Conservation (phyloP, 2,329 filamentous ascomycete genomes). For the Clonostachys rosea region DNA sequence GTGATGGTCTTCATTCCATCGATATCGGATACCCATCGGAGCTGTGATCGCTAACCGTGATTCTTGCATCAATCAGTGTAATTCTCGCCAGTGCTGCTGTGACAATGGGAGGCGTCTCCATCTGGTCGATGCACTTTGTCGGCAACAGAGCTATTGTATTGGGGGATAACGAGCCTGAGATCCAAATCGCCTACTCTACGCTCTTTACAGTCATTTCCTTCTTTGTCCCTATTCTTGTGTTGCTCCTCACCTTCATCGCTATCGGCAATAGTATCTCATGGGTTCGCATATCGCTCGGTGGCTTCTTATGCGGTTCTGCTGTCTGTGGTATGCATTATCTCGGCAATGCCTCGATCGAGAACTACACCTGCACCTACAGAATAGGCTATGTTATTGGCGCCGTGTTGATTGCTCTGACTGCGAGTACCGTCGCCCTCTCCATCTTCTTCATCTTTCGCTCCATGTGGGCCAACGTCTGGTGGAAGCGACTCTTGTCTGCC, state of each 20-base stretch:
- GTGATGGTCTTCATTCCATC: conserved; percentile 9
- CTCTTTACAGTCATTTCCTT: conserved; percentile 73
- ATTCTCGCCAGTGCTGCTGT: conserved; percentile 60
- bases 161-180: conserved; percentile 50
- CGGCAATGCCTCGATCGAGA: conserved; percentile 74
- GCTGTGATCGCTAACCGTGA: no score
- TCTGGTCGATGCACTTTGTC: conserved; percentile 80
- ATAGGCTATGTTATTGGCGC: conserved; percentile 60
- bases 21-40: no score
- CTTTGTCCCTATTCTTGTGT: conserved; percentile 72
- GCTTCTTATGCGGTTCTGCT: conserved; percentile 66
- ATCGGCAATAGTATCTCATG: conserved; percentile 58
- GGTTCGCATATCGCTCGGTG: conserved; percentile 56
- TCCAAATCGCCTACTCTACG: conserved; percentile 71
- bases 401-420: conserved; percentile 66
- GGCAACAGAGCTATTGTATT: conserved; percentile 76
- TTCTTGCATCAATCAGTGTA: conserved; percentile 33
- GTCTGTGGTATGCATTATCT: conserved; percentile 87
- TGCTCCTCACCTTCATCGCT: conserved; percentile 69
- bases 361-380: conserved; percentile 65
- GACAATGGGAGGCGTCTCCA: conserved; percentile 69
- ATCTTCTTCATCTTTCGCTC: conserved; percentile 76
- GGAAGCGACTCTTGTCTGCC: conserved; percentile 66
- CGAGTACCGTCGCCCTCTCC: conserved; percentile 64
- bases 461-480: conserved; percentile 76